Evolutionary conservation across 208 protist species (phyloP).

Genomic region (Acanthamoeba lenticulata): DNA sequence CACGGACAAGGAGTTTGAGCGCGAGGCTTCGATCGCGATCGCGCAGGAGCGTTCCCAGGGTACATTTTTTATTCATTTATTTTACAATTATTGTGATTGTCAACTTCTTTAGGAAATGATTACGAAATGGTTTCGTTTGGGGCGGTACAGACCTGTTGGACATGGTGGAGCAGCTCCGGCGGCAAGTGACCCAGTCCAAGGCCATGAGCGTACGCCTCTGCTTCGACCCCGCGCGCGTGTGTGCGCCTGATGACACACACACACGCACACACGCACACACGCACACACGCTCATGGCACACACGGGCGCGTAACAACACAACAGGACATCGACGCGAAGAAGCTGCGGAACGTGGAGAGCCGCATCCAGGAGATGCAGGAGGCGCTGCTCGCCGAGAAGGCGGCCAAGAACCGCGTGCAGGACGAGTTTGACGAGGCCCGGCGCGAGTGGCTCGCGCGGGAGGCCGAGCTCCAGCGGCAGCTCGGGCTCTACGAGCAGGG

Average conservation of each 20-base stretch:
- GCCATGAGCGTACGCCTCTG: neutral
- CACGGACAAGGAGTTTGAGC: neutral
- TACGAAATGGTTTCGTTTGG: no score
- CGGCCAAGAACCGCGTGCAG: neutral
- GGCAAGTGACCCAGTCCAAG: neutral
- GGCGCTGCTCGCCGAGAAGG: neutral
- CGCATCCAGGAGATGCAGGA: neutral
- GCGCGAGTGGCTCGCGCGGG: neutral
- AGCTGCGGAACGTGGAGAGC: neutral
- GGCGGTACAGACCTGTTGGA: neutral
- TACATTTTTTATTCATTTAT: no score
- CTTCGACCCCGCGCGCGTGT: neutral
- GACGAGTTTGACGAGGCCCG: neutral
- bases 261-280: neutral
- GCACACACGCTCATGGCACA: neutral
- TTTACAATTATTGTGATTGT: no score
- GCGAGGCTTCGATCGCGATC: neutral
- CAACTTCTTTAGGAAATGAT: no score
- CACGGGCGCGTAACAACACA: neutral
- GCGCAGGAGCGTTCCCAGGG: neutral
- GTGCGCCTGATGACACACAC: no score
- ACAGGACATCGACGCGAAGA: slow-evolving; percentile 14
- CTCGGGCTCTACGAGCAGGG: slow-evolving; percentile 1
- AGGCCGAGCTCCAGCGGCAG: slow-evolving; percentile 3
- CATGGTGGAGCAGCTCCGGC: neutral